A percentile compares a stretch with the other conserved stretches of the same genome.
These are phyloP conservation scores for Gentiana macrophylla DNA, from an alignment of 257 asterid genomes.

Conservation along the genomic window DNA sequence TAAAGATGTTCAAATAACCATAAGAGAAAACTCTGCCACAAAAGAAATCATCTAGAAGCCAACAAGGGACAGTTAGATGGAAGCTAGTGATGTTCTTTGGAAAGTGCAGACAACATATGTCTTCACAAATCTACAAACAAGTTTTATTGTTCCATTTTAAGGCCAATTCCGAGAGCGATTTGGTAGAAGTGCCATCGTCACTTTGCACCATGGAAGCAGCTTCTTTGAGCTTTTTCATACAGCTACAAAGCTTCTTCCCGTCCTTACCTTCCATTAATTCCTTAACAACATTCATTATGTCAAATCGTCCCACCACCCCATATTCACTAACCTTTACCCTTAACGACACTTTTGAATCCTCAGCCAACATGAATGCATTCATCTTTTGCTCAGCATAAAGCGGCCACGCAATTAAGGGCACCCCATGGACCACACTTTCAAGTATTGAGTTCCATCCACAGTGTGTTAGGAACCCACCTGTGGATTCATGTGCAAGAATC, in stretches of 20 bases:
- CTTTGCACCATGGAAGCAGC: conserved; percentile 24
- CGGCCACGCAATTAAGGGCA: conserved; percentile 29
- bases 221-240: conserved; percentile 1
- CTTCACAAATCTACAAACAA: no score
- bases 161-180: conserved; percentile 13
- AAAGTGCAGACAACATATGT: no score
- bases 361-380: conserved; percentile 19
- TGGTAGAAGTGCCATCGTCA: conserved; percentile 15
- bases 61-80: no score
- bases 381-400: conserved; percentile 18
- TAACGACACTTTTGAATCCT: conserved; percentile 12
- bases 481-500: conserved; percentile 27
- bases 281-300: conserved; percentile 16
- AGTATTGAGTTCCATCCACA: conserved; percentile 48
- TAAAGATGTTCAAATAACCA: no score
- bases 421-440: conserved; percentile 30
- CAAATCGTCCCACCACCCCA: conserved; percentile 37
- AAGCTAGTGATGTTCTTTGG: no score
- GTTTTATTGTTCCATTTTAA: conserved; percentile 4
- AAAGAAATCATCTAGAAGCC: no score
- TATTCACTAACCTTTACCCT: conserved; percentile 6
- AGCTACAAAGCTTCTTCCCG: conserved; percentile 5
- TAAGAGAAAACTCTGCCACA: no score
- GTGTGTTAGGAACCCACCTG: conserved; percentile 29
- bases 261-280: conserved; percentile 18